Evolutionary conservation across 495 filamentous ascomycete genomes (phyloP).

Genomic region (Penicillium mononematosum): DNA sequence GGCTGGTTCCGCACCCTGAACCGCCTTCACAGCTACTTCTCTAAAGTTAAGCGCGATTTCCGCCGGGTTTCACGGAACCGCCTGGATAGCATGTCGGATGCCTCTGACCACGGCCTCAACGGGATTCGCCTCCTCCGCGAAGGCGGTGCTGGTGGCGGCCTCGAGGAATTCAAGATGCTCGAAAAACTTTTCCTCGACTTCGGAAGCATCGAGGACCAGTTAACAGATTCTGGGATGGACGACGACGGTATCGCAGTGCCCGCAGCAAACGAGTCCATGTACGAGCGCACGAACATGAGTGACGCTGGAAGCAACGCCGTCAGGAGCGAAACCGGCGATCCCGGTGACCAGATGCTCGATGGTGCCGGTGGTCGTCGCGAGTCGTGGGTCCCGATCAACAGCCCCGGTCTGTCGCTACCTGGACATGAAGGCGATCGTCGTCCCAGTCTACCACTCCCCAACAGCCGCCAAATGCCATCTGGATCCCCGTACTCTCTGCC

Average conservation of each 20-base stretch:
- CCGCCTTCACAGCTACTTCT: conserved; percentile 66
- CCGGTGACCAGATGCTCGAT: conserved; percentile 33
- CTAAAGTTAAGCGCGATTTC: conserved; percentile 62
- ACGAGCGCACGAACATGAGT: conserved; percentile 38
- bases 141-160: conserved; percentile 58
- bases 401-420: conserved; percentile 38
- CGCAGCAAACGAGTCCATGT: conserved; percentile 23
- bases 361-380: conserved; percentile 42
- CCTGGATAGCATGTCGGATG: conserved; percentile 32
- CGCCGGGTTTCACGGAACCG: conserved; percentile 46
- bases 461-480: conserved; percentile 37
- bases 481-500: conserved; percentile 45
- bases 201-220: conserved; percentile 50
- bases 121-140: conserved; percentile 47
- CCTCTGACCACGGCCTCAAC: conserved; percentile 40
- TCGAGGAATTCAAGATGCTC: conserved; percentile 69
- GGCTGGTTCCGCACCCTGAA: conserved; percentile 69
- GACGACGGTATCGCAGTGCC: conserved; percentile 36
- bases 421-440: conserved; percentile 43
- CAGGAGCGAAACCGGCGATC: conserved; percentile 43
- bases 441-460: conserved; percentile 45
- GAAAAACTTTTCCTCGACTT: conserved; percentile 59
- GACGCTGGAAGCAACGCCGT: conserved; percentile 45
- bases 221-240: conserved; percentile 30
- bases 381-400: conserved; percentile 49